phyloP scores from a whole-genome alignment of 345 rosid species.

The Hypericum androsaemum region DNA sequence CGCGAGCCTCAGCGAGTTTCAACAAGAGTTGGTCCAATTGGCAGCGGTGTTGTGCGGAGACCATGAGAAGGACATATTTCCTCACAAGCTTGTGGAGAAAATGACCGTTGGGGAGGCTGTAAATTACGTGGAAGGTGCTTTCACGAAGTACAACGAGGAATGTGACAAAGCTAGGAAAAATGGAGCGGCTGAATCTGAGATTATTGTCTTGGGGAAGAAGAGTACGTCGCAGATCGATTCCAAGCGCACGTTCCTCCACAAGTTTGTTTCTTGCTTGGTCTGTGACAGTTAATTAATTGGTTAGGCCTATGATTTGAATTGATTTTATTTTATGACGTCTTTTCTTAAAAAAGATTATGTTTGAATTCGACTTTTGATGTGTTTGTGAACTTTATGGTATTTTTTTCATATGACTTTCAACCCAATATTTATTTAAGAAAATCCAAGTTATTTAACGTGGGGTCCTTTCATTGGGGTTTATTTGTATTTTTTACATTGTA shows the following conservation, averaged over 20 bases:
- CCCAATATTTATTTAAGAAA: too few relatives aligned
- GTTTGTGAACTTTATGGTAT: too few relatives aligned
- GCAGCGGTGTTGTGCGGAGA: constrained; percentile 59
- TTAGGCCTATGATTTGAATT: too few relatives aligned
- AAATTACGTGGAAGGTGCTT: constrained; percentile 38
- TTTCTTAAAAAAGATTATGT: too few relatives aligned
- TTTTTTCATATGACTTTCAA: too few relatives aligned
- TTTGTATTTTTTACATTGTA: too few relatives aligned
- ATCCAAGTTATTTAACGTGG: too few relatives aligned
- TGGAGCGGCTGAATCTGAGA: constrained; percentile 29
- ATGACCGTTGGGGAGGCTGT: constrained; percentile 48
- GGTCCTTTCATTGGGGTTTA: too few relatives aligned
- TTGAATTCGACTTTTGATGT: too few relatives aligned
- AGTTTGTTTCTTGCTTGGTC: constrained; percentile 32
- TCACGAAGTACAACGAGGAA: constrained; percentile 30
- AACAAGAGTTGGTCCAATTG: constrained; percentile 51
- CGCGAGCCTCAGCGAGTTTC: constrained; percentile 52
- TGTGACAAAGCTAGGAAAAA: constrained; percentile 32
- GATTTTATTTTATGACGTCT: too few relatives aligned
- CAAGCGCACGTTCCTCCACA: constrained; percentile 4
- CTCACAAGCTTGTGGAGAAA: constrained; percentile 40
- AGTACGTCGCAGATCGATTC: too few relatives aligned
- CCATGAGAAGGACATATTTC: constrained; percentile 31
- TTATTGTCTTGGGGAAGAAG: too few relatives aligned
- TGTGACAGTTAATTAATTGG: constrained; percentile 23